Evolutionary conservation across 768 basidiomycete species (phyloP), one percentile per base, ranked within the genome.

Genomic region (Rhodosporidiobolus sp.): DNA sequence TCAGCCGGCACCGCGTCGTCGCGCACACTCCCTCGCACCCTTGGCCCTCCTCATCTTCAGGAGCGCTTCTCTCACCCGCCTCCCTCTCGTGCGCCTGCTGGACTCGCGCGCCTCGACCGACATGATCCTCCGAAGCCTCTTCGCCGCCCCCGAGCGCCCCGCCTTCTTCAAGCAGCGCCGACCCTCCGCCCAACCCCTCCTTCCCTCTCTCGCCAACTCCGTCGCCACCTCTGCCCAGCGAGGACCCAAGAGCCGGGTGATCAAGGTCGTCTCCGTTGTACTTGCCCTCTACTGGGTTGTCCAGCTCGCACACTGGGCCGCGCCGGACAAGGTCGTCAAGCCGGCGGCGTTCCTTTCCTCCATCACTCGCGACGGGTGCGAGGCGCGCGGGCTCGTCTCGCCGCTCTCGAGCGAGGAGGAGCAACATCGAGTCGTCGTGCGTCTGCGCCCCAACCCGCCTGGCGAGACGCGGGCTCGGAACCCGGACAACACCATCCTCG

Each of bases 401-500:
- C 60, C 38, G 10, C 0, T 53, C 22, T 4, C n/a, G 1, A 11
- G 17, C 10, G 26, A 60, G 16, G 62, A 67, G 38, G 71, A 67
- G 34, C 43, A 54, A 7, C 60, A 67, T 8, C 71, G 71, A 7
- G 17, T 65, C 50, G 63, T 67, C 43, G 45, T 72, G 3, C 54
- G 66, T 0, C 35, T 72, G 0, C 62, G 46, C 8, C 57, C 71
- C 0, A 19, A 1, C 28, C 26, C 30, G 7, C 59, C 48, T 9
- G 53, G 28, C 20, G 20, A 19, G 14, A 45, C 58, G 6, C 4
- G 45, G 2, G 3, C 5, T 6, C 43, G 14, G 26, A 43, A 57
- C 8, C 59, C 71, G 22, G 71, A 72, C 9, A 72, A 72, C 52
- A 67, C 71, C 11, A 26, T 67, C 30, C 66, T 59, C 7, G 17